A percentile compares a stretch with the other conserved stretches of the same genome.
phyloP scores from a whole-genome alignment of 495 filamentous ascomycete genomes.

The Penicillium dipodomyicola region DNA sequence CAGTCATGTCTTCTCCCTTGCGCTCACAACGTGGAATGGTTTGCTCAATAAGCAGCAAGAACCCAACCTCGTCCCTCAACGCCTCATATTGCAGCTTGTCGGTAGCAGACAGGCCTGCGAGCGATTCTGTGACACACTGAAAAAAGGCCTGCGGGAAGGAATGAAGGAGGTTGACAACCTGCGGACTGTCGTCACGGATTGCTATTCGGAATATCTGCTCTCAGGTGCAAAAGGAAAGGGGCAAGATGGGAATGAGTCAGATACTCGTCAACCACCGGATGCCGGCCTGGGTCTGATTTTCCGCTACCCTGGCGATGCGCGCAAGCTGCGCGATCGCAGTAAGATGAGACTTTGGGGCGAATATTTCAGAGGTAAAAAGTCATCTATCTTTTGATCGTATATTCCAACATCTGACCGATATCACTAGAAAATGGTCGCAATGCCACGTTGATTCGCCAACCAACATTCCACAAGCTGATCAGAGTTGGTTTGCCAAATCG shows the following conservation, averaged over 20 bases:
- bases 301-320: conserved; percentile 93
- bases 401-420: conserved; percentile 6
- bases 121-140: conserved; percentile 92
- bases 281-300: conserved; percentile 91
- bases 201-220: conserved; percentile 91
- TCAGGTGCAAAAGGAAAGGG: conserved; percentile 44
- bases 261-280: conserved; percentile 72
- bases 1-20: conserved; percentile 85
- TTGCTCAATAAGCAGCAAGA: conserved; percentile 52
- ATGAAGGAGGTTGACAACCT: conserved; percentile 84
- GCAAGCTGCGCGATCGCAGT: conserved; percentile 88
- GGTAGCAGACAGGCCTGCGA: conserved; percentile 88
- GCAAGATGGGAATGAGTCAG: conserved; percentile 34
- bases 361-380: conserved; percentile 69
- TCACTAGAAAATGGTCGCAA: conserved; percentile 86
- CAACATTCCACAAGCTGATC: conserved; percentile 96
- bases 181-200: conserved; percentile 71
- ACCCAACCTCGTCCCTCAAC: conserved; percentile 61
- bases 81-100: conserved; percentile 84
- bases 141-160: conserved; percentile 77
- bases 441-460: conserved; percentile 85
- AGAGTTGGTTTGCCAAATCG: conserved; percentile 93
- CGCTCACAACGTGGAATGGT: conserved; percentile 96
- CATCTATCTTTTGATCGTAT: neutral
- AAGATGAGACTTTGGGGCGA: conserved; percentile 98